A percentile compares a stretch with the other conserved stretches of the same genome.
Conservation (phyloP, 1,139 yeast genomes). For the Groenewaldozyma sp. region DNA sequence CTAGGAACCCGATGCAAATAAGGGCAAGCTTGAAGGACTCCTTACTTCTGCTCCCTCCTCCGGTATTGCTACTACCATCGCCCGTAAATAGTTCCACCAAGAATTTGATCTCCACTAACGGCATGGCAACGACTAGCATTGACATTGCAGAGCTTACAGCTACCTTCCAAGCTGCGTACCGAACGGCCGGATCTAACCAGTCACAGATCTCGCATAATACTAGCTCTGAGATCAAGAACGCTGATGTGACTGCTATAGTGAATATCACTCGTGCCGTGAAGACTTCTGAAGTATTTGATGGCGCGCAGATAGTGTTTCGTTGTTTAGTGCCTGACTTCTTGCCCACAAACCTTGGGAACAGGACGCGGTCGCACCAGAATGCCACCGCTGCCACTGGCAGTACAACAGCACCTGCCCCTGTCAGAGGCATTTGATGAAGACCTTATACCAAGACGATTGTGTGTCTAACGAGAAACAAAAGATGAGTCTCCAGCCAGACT, state of each 20-base stretch:
- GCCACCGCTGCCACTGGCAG: conserved; percentile 9
- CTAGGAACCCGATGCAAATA: conserved; percentile 13
- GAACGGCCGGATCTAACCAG: conserved; percentile 23
- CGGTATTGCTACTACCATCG: not conserved
- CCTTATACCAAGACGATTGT: no score
- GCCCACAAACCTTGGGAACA: conserved; percentile 4
- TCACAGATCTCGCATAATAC: conserved; percentile 34
- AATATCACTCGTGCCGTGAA: conserved; percentile 3
- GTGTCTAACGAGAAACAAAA: no score
- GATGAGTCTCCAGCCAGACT: no score
- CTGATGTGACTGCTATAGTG: conserved; percentile 4
- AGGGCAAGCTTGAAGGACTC: not conserved
- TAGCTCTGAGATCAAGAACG: conserved; percentile 26
- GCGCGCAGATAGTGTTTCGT: not conserved
- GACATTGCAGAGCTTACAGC: conserved; percentile 25
- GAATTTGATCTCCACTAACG: conserved; percentile 26
- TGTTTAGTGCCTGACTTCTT: not conserved
- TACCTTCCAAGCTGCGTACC: conserved; percentile 28
- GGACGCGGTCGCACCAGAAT: conserved; percentile 11
- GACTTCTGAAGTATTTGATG: no score
- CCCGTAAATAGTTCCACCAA: not conserved
- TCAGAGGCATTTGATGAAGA: no score
- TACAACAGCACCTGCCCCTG: no score
- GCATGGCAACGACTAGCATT: conserved; percentile 29
- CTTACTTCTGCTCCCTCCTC: conserved; percentile 4